These are phyloP conservation scores for Penicillium janthinellum DNA, from an alignment of 2,329 filamentous ascomycete genomes.

Conservation along the genomic window DNA sequence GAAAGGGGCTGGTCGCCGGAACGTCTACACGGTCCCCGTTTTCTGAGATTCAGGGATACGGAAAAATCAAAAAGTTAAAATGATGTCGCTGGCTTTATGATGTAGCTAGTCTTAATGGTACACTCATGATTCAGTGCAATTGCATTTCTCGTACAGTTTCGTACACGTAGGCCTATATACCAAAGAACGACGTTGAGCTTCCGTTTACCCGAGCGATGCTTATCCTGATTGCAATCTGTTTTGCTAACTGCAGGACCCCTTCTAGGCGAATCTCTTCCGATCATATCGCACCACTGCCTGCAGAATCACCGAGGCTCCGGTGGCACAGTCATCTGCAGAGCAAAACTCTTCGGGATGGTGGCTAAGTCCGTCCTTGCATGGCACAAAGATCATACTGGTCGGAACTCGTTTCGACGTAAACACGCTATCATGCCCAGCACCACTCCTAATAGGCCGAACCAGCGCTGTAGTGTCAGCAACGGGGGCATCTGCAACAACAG, in stretches of 20 bases:
- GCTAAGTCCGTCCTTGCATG: conserved; percentile 63
- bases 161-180: not conserved
- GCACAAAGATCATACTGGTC: conserved; percentile 69
- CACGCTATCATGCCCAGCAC: conserved; percentile 68
- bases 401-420: conserved; percentile 62
- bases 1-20: conserved; percentile 30
- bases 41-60: conserved; percentile 25
- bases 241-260: not conserved
- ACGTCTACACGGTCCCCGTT: conserved; percentile 22
- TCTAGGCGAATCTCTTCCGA: conserved; percentile 44
- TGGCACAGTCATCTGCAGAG: conserved; percentile 60
- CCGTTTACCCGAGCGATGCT: not conserved
- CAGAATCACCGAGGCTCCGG: conserved; percentile 51
- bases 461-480: conserved; percentile 43
- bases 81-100: conserved; percentile 30
- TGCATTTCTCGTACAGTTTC: conserved; percentile 3
- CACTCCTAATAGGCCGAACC: conserved; percentile 59
- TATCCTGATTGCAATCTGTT: not conserved
- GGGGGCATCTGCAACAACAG: conserved; percentile 57
- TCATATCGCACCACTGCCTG: conserved; percentile 41
- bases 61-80: conserved; percentile 31
- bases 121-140: conserved; percentile 30
- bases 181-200: not conserved
- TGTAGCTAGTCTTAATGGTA: conserved; percentile 38
- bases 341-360: conserved; percentile 67